Conservation (phyloP, 441 rosid genomes). For the Erysimum pusillum region DNA sequence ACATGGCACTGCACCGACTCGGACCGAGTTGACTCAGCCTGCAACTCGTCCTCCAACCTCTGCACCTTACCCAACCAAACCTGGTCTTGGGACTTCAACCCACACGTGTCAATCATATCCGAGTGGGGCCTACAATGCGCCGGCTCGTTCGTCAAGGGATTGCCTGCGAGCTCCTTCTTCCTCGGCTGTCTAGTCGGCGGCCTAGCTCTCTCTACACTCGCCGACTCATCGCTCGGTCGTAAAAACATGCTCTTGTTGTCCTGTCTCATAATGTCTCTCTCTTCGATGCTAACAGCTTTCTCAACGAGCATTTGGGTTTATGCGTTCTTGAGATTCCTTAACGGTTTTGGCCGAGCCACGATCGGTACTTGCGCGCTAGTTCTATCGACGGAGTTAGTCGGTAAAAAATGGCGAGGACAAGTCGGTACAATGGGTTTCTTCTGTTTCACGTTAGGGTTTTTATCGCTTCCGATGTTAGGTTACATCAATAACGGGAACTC, state of each 20-base stretch:
- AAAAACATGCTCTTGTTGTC: constrained; percentile 72
- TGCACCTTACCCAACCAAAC: constrained; percentile 52
- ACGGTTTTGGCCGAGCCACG: constrained; percentile 73
- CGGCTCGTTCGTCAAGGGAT: constrained; percentile 58
- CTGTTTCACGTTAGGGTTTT: constrained; percentile 65
- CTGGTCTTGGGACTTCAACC: constrained; percentile 66
- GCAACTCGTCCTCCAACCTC: constrained; percentile 42
- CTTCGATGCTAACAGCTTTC: constrained; percentile 59
- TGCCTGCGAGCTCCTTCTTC: constrained; percentile 81
- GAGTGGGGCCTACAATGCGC: constrained; percentile 69
- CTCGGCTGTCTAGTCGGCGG: constrained; percentile 77
- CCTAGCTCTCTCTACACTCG: constrained; percentile 61
- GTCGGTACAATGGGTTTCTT: constrained; percentile 71
- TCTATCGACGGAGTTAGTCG: constrained; percentile 70
- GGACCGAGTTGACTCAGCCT: constrained; percentile 8
- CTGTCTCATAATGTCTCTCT: constrained; percentile 60
- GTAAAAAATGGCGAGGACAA: constrained; percentile 68
- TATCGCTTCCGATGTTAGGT: constrained; percentile 68
- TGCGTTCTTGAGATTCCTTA: constrained; percentile 57
- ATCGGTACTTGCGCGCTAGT: constrained; percentile 72
- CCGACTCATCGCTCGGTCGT: constrained; percentile 79
- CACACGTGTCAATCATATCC: constrained; percentile 55
- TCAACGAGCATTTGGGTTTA: constrained; percentile 71
- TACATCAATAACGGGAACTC: constrained; percentile 58
- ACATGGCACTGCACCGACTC: constrained; percentile 64